phyloP scores from a whole-genome alignment of 176 grass and related monocot species.

The Juncus effusus region DNA sequence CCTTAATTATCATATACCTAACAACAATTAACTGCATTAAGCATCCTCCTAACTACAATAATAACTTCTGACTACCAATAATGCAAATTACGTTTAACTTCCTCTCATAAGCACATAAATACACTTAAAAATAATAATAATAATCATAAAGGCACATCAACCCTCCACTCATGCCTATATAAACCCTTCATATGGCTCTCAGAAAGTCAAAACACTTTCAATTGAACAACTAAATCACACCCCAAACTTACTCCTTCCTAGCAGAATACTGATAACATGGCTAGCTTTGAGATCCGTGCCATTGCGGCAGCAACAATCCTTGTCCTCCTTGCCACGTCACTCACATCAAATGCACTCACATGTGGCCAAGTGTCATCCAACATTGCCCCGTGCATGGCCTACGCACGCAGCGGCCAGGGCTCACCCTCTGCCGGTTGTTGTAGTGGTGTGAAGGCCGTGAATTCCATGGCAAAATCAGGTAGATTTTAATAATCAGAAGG shows the following conservation, averaged over 20 bases:
- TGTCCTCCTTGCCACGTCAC: not conserved
- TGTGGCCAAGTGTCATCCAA: not conserved
- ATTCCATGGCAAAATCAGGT: not conserved
- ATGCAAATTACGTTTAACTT: too few relatives aligned
- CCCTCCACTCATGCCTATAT: constrained; percentile 7
- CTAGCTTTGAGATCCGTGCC: not conserved
- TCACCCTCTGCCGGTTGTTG: not conserved
- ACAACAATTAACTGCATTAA: too few relatives aligned
- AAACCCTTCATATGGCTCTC: not conserved
- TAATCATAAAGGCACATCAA: too few relatives aligned
- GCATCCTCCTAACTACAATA: too few relatives aligned
- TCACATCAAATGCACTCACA: not conserved
- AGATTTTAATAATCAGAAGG: too few relatives aligned
- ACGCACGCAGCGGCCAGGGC: not conserved
- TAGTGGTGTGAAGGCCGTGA: not conserved
- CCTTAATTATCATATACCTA: too few relatives aligned
- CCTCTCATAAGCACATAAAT: too few relatives aligned
- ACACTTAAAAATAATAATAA: too few relatives aligned
- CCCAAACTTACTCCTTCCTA: not conserved
- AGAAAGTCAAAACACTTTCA: not conserved
- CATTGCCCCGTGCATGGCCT: not conserved
- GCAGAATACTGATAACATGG: not conserved
- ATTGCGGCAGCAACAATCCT: not conserved
- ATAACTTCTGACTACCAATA: too few relatives aligned
- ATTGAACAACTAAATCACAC: not conserved